phyloP scores from a whole-genome alignment of 345 rosid genomes.

The Ceriops zippeliana region DNA sequence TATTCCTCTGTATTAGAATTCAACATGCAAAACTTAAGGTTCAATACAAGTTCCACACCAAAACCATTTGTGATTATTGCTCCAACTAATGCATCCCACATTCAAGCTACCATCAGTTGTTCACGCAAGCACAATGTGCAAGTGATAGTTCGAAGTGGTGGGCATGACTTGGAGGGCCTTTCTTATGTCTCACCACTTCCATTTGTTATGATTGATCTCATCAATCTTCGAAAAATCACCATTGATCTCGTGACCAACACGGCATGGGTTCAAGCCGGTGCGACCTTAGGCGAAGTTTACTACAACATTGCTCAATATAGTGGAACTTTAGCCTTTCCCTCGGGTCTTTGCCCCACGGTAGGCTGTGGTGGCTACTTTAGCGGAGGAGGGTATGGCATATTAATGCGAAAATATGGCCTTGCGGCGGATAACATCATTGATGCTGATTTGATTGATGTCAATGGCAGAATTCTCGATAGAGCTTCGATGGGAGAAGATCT shows the following conservation, averaged over 20 bases:
- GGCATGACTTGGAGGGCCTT: constrained; percentile 23
- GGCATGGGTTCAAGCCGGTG: constrained; percentile 22
- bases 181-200: constrained; percentile 13
- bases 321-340: constrained; percentile 9
- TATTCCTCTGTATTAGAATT: constrained; percentile 14
- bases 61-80: constrained; percentile 20
- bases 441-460: constrained; percentile 1
- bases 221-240: constrained; percentile 9
- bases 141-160: constrained; percentile 17
- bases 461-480: constrained; percentile 14
- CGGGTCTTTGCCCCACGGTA: constrained; percentile 22
- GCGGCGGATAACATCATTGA: constrained; percentile 15
- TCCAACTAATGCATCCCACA: constrained; percentile 5
- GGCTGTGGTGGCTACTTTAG: constrained; percentile 17
- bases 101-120: constrained; percentile 14
- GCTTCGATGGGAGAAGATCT: constrained; percentile 24
- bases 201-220: constrained; percentile 16
- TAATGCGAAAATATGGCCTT: constrained; percentile 21
- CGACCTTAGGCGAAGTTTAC: constrained; percentile 19
- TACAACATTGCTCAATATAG: constrained; percentile 15
- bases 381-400: constrained; percentile 19
- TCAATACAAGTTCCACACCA: constrained; percentile 13
- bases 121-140: constrained; percentile 2
- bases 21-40: constrained; percentile 12
- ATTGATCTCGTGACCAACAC: background rate